Conservation (phyloP, 169 alveolate genomes). For the Plasmodium coatneyi region DNA sequence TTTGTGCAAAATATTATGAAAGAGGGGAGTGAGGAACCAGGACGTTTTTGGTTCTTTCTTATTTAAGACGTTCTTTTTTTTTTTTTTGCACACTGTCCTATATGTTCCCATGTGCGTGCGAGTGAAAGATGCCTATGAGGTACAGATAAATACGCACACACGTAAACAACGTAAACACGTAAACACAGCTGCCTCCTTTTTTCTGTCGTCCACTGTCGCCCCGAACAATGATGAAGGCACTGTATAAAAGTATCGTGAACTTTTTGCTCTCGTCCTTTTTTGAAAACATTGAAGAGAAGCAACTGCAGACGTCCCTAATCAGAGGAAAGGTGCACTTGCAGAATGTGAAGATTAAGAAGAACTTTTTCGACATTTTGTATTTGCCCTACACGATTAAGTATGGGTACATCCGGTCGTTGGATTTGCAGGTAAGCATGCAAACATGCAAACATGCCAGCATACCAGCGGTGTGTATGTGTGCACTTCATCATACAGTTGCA, state of each 20-base stretch:
- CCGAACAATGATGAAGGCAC: conserved; percentile 52
- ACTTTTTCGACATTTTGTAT: conserved; percentile 25
- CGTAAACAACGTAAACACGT: neutral
- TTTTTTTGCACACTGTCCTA: neutral
- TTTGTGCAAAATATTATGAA: conserved; percentile 30
- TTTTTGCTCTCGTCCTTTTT: conserved; percentile 61
- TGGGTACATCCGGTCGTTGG: conserved; percentile 69
- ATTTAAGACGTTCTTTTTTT: neutral
- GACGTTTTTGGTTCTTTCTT: neutral
- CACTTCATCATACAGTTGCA: neutral
- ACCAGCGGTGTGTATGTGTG: neutral
- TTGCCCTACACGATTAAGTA: conserved; percentile 52
- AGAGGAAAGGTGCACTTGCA: conserved; percentile 63
- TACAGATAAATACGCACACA: neutral
- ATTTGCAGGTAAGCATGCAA: conserved; percentile 7
- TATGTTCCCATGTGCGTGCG: neutral
- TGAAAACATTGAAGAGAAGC: conserved; percentile 65
- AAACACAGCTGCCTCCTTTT: neutral
- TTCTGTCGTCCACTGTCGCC: neutral
- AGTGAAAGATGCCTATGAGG: neutral
- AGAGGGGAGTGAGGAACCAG: neutral
- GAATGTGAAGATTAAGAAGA: conserved; percentile 49
- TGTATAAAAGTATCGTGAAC: conserved; percentile 53
- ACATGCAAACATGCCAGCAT: no score
- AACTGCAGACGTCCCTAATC: conserved; percentile 49